phyloP scores from a whole-genome alignment of 805 yeast genomes.

The Hanseniaspora mollemarum region DNA sequence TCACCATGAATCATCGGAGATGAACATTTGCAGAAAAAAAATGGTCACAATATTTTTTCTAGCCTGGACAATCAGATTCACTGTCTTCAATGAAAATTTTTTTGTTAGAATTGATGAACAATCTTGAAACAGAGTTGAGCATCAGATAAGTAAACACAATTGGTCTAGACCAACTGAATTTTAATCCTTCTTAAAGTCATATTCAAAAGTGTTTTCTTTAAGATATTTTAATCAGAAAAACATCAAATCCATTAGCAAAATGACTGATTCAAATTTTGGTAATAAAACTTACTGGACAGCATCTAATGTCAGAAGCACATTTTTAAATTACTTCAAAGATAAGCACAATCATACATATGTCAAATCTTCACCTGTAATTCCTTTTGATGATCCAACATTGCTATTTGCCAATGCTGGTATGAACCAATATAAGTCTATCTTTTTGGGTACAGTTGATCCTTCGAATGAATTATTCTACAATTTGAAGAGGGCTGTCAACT shows the following conservation, averaged over 20 bases:
- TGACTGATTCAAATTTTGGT: conserved; percentile 21
- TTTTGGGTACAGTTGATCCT: conserved; percentile 95
- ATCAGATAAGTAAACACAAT: too few relatives aligned
- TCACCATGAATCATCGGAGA: too few relatives aligned
- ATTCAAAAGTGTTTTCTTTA: not conserved
- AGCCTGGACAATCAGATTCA: not conserved
- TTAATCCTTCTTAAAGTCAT: too few relatives aligned
- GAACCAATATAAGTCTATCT: conserved; percentile 98
- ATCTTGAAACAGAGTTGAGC: too few relatives aligned
- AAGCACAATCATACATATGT: conserved; percentile 60
- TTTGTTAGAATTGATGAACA: too few relatives aligned
- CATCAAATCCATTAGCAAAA: not conserved
- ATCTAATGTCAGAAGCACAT: conserved; percentile 60
- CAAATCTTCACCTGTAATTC: conserved; percentile 88
- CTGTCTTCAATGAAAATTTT: too few relatives aligned
- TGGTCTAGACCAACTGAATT: not conserved
- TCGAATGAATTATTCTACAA: conserved; percentile 63
- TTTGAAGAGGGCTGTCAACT: conserved; percentile 81
- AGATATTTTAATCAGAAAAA: not conserved
- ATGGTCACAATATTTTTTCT: not conserved
- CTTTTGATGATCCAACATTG: conserved; percentile 95
- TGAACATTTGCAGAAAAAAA: too few relatives aligned
- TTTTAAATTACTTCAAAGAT: conserved; percentile 64
- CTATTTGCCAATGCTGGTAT: conserved; percentile 97
- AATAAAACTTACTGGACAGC: conserved; percentile 40